Conservation (phyloP, 495 filamentous ascomycete species). For the Podospora bellae-mahoneyi region DNA sequence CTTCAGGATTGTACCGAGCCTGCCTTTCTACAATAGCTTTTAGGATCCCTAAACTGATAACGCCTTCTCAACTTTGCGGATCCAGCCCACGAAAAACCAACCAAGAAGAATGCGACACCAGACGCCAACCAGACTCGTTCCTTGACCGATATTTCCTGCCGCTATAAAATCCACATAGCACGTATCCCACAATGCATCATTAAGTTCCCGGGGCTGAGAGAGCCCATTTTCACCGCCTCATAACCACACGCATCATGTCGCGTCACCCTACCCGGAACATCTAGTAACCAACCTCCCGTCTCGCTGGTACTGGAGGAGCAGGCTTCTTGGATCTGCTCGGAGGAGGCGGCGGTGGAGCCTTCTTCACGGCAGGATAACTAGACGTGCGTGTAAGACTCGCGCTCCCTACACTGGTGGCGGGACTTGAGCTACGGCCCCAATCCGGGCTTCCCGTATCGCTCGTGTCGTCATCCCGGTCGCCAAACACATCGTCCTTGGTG, state of each 20-base stretch:
- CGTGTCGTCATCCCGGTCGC: slow-evolving; percentile 61
- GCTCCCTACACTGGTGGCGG: slow-evolving; percentile 61
- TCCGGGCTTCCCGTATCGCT: slow-evolving; percentile 59
- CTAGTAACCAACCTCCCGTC: slow-evolving; percentile 38
- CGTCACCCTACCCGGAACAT: neutral
- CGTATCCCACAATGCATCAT: neutral
- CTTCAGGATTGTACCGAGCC: neutral
- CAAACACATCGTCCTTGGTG: slow-evolving; percentile 56
- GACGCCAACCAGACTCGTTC: neutral
- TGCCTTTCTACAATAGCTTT: neutral
- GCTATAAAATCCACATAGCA: neutral
- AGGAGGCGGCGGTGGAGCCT: slow-evolving; percentile 75
- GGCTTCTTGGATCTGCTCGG: slow-evolving; percentile 79
- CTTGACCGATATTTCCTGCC: slow-evolving; percentile 1
- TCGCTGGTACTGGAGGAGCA: slow-evolving; percentile 58
- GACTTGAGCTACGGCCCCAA: slow-evolving; percentile 57
- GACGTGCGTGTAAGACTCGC: slow-evolving; percentile 45
- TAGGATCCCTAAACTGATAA: neutral
- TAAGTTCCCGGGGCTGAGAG: neutral
- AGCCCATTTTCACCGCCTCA: neutral
- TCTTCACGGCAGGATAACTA: slow-evolving; percentile 48
- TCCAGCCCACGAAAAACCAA: slow-evolving; percentile 14
- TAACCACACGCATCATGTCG: slow-evolving; percentile 3
- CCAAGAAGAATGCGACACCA: slow-evolving; percentile 1
- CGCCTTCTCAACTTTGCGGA: slow-evolving; percentile 6